Conservation (phyloP, 202 grass and related monocot genomes). For the Bolboschoenoplectus hybrid region DNA sequence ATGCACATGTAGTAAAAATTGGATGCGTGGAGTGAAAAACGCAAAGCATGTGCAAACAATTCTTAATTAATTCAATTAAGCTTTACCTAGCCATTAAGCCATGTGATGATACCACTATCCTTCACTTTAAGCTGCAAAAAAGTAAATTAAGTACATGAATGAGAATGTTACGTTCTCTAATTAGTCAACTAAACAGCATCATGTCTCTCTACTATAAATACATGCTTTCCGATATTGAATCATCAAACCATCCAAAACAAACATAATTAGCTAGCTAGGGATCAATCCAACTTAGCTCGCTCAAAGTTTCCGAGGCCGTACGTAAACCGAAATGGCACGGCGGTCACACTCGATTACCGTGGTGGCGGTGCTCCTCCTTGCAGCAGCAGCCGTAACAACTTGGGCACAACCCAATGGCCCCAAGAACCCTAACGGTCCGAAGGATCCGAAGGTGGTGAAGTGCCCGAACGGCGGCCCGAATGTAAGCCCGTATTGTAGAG, state of each 20-base stretch:
- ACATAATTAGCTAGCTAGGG: not conserved
- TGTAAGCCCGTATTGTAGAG: not conserved
- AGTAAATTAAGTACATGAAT: not conserved
- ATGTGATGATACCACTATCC: too few species aligned
- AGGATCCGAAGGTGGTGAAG: not conserved
- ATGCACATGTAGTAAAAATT: not conserved
- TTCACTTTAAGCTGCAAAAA: constrained; percentile 2
- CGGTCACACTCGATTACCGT: not conserved
- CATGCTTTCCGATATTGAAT: not conserved
- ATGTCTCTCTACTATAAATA: constrained; percentile 7
- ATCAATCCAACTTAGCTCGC: not conserved
- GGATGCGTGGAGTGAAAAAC: not conserved
- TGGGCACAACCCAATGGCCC: not conserved
- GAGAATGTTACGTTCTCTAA: not conserved
- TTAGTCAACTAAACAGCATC: not conserved
- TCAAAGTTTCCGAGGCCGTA: not conserved
- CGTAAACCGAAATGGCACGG: not conserved
- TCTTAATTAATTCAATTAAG: not conserved
- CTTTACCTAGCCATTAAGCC: not conserved
- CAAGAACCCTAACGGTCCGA: not conserved
- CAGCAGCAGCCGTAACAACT: not conserved
- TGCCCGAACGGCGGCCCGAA: not conserved
- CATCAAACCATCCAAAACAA: not conserved
- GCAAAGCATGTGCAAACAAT: not conserved
- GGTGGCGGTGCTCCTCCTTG: not conserved